phyloP scores from a whole-genome alignment of 1,284 basidiomycete genomes.

The Lentinula novae-zelandiae region DNA sequence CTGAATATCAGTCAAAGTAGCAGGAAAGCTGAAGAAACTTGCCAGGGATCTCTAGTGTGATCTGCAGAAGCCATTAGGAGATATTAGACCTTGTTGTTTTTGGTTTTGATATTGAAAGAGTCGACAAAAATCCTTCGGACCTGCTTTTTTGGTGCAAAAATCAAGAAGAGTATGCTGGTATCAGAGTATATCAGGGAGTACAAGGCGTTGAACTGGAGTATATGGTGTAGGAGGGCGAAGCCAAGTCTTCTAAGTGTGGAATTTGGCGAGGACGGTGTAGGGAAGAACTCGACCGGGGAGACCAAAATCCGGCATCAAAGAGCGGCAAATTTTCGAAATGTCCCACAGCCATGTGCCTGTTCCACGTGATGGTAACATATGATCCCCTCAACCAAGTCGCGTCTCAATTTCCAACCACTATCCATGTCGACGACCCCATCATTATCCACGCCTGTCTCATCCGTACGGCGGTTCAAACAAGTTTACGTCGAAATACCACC shows the following conservation, averaged over 20 bases:
- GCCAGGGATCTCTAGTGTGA: conserved; percentile 93
- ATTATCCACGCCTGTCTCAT: conserved; percentile 21
- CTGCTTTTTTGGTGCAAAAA: neutral
- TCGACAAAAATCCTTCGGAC: neutral
- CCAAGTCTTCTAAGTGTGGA: neutral
- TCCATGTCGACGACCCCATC: conserved; percentile 19
- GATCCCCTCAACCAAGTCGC: neutral
- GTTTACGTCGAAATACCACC: conserved; percentile 59
- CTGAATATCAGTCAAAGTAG: conserved; percentile 2
- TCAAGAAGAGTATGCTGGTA: neutral
- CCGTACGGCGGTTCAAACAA: conserved; percentile 33
- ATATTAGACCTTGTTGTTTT: conserved; percentile 14
- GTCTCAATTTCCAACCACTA: conserved; percentile 4
- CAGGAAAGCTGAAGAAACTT: conserved; percentile 22
- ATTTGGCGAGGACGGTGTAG: neutral
- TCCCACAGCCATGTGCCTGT: too few relatives aligned
- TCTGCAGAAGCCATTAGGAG: conserved; percentile 78
- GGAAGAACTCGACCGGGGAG: neutral
- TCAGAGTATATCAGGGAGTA: neutral
- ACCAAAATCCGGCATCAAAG: neutral
- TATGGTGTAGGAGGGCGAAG: neutral
- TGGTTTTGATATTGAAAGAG: conserved; percentile 9
- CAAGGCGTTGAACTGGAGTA: too few relatives aligned
- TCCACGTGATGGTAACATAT: neutral
- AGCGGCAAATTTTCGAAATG: neutral